Evolutionary conservation across 225 moss, liverwort and hornwort species (phyloP).

Genomic region (Polytrichum formosum): DNA sequence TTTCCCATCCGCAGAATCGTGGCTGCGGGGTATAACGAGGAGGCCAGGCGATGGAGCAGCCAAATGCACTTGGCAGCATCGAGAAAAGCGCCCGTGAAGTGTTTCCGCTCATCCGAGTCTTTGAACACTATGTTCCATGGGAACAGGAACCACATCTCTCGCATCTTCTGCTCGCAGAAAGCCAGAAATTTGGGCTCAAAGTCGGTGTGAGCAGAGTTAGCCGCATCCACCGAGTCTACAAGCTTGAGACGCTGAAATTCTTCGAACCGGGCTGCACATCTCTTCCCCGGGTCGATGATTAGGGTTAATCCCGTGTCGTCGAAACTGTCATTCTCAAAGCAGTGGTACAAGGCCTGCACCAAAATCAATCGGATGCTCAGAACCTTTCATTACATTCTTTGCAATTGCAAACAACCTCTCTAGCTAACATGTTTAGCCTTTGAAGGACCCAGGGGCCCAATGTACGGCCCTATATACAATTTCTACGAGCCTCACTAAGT

Average conservation of each 20-base stretch:
- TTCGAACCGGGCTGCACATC: constrained; percentile 58
- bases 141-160: constrained; percentile 91
- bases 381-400: too few species aligned
- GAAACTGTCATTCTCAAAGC: constrained; percentile 91
- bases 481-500: too few species aligned
- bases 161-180: constrained; percentile 86
- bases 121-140: constrained; percentile 95
- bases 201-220: constrained; percentile 48
- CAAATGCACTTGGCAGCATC: constrained; percentile 91
- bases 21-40: constrained; percentile 57
- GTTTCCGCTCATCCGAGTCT: constrained; percentile 61
- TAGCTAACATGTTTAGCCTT: too few species aligned
- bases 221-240: constrained; percentile 74
- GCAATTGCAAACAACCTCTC: too few species aligned
- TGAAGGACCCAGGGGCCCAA: too few species aligned
- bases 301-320: constrained; percentile 75
- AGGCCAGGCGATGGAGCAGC: constrained; percentile 80
- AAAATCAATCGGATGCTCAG: too few species aligned
- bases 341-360: constrained; percentile 66
- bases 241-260: constrained; percentile 73
- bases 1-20: constrained; percentile 75
- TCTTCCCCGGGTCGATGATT: constrained; percentile 68
- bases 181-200: constrained; percentile 69
- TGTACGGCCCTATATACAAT: too few species aligned
- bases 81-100: constrained; percentile 78